Conservation (phyloP, 345 rosid species). For the Nasturtium officinale region DNA sequence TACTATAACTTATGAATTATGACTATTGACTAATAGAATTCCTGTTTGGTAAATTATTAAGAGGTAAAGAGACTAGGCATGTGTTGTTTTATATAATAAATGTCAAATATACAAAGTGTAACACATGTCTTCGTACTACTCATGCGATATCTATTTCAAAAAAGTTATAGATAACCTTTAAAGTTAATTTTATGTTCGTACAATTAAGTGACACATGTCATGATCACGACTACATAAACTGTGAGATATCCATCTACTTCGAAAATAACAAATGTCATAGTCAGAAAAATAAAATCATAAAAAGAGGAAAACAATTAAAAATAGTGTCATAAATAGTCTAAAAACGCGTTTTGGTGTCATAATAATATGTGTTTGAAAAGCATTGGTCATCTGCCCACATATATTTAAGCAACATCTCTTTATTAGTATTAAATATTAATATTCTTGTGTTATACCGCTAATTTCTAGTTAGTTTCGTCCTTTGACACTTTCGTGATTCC, state of each 20-base stretch:
- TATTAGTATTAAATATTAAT: too few relatives aligned
- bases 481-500: neutral
- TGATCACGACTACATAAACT: neutral
- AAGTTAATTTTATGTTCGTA: neutral
- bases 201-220: neutral
- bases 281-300: neutral
- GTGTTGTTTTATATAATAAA: neutral
- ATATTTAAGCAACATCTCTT: too few relatives aligned
- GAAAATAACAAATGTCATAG: neutral
- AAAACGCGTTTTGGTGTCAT: too few relatives aligned
- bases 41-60: too few relatives aligned
- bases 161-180: neutral
- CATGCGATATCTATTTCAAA: neutral
- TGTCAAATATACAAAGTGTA: neutral
- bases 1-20: neutral
- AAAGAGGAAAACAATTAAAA: too few relatives aligned
- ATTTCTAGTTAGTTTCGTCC: too few relatives aligned
- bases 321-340: too few relatives aligned
- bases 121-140: neutral
- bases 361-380: too few relatives aligned
- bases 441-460: too few relatives aligned
- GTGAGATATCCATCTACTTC: neutral
- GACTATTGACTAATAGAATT: neutral
- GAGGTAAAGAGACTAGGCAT: neutral
- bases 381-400: too few relatives aligned